phyloP scores from a whole-genome alignment of 257 asterid species.

The Primulina eburnea region DNA sequence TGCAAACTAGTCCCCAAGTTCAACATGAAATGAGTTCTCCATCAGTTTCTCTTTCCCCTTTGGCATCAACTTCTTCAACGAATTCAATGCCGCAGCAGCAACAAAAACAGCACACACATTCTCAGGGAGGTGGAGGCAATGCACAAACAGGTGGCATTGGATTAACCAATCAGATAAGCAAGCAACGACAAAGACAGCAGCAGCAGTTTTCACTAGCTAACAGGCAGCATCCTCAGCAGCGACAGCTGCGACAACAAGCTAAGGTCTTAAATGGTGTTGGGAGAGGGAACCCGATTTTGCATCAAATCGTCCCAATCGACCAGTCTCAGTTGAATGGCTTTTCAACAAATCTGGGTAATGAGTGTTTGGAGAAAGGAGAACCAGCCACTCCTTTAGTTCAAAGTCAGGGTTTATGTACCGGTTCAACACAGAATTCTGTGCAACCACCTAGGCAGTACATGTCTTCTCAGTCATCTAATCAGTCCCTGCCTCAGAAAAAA shows the following conservation, averaged over 20 bases:
- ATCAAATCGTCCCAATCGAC: conserved; percentile 38
- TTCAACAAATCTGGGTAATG: conserved; percentile 37
- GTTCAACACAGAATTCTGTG: conserved; percentile 39
- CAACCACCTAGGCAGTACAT: conserved; percentile 45
- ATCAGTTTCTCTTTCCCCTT: conserved; percentile 50
- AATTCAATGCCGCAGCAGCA: conserved; percentile 56
- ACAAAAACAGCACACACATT: conserved; percentile 59
- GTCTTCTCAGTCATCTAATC: conserved; percentile 54
- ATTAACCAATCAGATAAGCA: conserved; percentile 44
- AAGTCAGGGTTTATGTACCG: conserved; percentile 47
- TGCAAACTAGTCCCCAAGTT: conserved; percentile 53
- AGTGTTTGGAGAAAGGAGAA: conserved; percentile 47
- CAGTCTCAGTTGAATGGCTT: conserved; percentile 36
- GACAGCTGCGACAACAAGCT: conserved; percentile 62
- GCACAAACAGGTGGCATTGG: conserved; percentile 55
- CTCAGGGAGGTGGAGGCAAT: conserved; percentile 56
- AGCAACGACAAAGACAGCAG: conserved; percentile 47
- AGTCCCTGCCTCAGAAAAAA: conserved; percentile 52
- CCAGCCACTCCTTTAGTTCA: conserved; percentile 42
- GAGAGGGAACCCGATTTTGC: conserved; percentile 56
- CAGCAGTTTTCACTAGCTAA: conserved; percentile 50
- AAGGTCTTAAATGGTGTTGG: conserved; percentile 69
- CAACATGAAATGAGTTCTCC: conserved; percentile 50
- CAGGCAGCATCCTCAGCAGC: conserved; percentile 54
- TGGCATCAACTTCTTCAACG: conserved; percentile 47